Percentiles rank a stretch among this genome's conserved stretches.
phyloP scores from a whole-genome alignment of 169 alveolate genomes.

The Plasmodium blacklocki region DNA sequence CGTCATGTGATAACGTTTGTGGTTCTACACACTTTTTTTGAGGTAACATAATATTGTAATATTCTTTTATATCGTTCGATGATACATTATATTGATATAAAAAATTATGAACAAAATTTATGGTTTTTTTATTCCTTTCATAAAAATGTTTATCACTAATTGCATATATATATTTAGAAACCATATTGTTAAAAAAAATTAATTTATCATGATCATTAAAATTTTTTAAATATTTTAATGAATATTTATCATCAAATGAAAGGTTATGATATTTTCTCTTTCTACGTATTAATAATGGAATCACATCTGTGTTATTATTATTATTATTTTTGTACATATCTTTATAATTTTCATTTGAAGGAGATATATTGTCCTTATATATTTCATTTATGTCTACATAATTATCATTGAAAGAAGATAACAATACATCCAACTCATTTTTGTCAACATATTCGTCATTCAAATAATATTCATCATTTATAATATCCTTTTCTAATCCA shows the following conservation, averaged over 20 bases:
- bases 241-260: not conserved
- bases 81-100: constrained; percentile 10
- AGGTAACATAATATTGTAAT: not conserved
- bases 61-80: constrained; percentile 4
- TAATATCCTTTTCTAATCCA: not conserved
- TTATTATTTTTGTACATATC: not conserved
- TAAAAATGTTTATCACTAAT: constrained; percentile 23
- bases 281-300: not conserved
- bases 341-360: not conserved
- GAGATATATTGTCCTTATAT: too few relatives aligned
- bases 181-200: constrained; percentile 33
- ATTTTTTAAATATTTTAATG: constrained; percentile 13
- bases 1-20: not conserved
- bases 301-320: not conserved
- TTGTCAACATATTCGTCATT: not conserved
- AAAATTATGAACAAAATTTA: constrained; percentile 64
- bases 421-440: not conserved
- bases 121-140: constrained; percentile 7
- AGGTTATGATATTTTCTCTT: constrained; percentile 2
- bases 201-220: constrained; percentile 64
- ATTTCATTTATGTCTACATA: too few relatives aligned
- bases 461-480: not conserved
- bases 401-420: not conserved
- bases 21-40: not conserved
- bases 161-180: constrained; percentile 14